phyloP scores from a whole-genome alignment of 805 yeast genomes.

The Candida coleopterorum region DNA sequence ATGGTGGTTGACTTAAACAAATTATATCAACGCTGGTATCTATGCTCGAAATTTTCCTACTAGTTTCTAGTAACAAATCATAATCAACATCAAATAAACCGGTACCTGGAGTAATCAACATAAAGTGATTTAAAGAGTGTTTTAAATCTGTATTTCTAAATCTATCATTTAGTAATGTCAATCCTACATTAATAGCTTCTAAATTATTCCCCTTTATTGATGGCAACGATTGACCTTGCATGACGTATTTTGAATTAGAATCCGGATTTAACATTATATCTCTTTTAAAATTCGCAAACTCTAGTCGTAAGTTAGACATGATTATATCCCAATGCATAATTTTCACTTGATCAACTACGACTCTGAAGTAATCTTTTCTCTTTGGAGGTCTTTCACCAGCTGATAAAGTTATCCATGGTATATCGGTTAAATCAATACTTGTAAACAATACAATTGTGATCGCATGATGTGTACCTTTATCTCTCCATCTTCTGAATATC shows the following conservation, averaged over 20 bases:
- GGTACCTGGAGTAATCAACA: conserved; percentile 85
- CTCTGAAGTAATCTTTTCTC: conserved; percentile 78
- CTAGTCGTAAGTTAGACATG: conserved; percentile 80
- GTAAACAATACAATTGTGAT: conserved; percentile 87
- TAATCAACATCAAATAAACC: conserved; percentile 92
- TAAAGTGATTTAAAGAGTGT: conserved; percentile 87
- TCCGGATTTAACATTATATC: conserved; percentile 54
- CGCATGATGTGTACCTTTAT: conserved; percentile 81
- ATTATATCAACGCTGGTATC: conserved; percentile 88
- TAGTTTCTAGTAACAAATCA: conserved; percentile 66
- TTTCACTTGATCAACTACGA: conserved; percentile 92
- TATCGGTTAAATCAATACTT: conserved; percentile 57
- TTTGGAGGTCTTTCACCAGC: conserved; percentile 69
- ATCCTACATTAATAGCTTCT: conserved; percentile 82
- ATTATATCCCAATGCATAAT: conserved; percentile 87
- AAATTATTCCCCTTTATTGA: conserved; percentile 85
- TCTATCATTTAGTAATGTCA: conserved; percentile 70
- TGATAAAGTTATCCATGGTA: conserved; percentile 52
- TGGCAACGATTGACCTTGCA: conserved; percentile 69
- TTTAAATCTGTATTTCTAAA: conserved; percentile 81
- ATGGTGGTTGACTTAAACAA: conserved; percentile 84
- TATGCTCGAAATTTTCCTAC: conserved; percentile 66
- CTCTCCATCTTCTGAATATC: conserved; percentile 83
- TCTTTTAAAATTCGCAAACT: conserved; percentile 75
- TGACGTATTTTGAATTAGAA: conserved; percentile 19